Percentiles rank a stretch among this genome's conserved stretches.
These are phyloP conservation scores for Fusarium sp. DNA, from an alignment of 2,329 filamentous ascomycete species.

Conservation along the genomic window DNA sequence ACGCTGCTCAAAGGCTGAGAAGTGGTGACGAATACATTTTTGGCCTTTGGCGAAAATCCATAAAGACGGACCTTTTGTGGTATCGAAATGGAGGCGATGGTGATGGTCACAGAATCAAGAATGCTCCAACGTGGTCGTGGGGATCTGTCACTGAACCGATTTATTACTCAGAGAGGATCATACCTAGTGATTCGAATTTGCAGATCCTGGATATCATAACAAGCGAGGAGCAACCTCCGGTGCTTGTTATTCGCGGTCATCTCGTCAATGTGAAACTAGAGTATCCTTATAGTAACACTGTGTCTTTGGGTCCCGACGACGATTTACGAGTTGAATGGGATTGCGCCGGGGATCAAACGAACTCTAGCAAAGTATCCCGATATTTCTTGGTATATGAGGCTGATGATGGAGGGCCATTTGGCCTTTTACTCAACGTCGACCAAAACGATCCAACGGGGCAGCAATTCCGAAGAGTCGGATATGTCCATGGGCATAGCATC, in stretches of 20 bases:
- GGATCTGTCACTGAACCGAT: not conserved
- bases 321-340: not conserved
- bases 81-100: not conserved
- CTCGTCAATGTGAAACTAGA: not conserved
- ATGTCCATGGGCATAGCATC: not conserved
- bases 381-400: not conserved
- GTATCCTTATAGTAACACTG: not conserved
- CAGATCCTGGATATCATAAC: not conserved
- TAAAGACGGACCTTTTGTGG: not conserved
- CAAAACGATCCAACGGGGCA: not conserved
- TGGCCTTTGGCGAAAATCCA: not conserved
- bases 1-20: not conserved
- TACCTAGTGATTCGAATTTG: not conserved
- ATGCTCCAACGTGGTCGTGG: constrained; percentile 10
- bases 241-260: not conserved
- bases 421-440: not conserved
- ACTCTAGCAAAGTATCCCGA: not conserved
- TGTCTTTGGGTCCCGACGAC: not conserved
- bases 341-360: rapidly evolving
- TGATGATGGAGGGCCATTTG: not conserved
- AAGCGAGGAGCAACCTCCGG: not conserved
- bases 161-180: not conserved
- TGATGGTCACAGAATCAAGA: not conserved
- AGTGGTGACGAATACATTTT: not conserved
- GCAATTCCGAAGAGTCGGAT: not conserved